Evolutionary conservation across 2,329 filamentous ascomycete genomes (phyloP).

Genomic region (Aspergillus novoparasiticus): DNA sequence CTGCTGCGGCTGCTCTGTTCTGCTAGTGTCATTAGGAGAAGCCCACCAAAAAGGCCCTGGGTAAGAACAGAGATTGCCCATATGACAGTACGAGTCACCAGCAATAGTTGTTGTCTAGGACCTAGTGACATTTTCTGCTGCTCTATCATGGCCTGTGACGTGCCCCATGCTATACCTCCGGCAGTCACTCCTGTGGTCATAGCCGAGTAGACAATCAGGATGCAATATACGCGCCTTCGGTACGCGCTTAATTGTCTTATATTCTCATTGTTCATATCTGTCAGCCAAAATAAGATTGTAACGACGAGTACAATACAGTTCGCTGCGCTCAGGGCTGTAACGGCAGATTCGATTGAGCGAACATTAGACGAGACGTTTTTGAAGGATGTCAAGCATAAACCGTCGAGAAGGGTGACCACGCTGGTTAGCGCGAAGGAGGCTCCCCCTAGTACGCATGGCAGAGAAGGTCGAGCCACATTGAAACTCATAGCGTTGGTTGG

Average conservation of each 20-base stretch:
- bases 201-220: conserved; percentile 28
- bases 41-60: conserved; percentile 35
- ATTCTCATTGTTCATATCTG: conserved; percentile 18
- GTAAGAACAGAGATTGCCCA: conserved; percentile 37
- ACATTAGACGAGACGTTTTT: conserved; percentile 19
- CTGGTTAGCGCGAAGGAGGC: conserved; percentile 27
- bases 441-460: conserved; percentile 28
- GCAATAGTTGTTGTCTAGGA: conserved; percentile 17
- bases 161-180: conserved; percentile 30
- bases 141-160: conserved; percentile 16
- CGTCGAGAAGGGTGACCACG: conserved; percentile 32
- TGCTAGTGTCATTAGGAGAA: conserved; percentile 23
- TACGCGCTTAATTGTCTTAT: conserved; percentile 18
- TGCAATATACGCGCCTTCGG: conserved; percentile 22
- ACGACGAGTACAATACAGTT: conserved; percentile 25
- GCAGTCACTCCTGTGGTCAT: conserved; percentile 30
- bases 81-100: conserved; percentile 41
- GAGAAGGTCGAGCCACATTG: background rate
- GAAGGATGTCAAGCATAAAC: conserved; percentile 29
- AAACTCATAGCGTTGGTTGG: background rate
- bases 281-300: conserved; percentile 23
- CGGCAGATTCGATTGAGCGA: conserved; percentile 25
- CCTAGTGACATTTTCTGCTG: background rate
- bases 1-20: conserved; percentile 9
- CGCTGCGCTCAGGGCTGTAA: conserved; percentile 28